These are phyloP conservation scores for Tetracladium setigerum DNA, from an alignment of 495 filamentous ascomycete species.

Conservation along the genomic window DNA sequence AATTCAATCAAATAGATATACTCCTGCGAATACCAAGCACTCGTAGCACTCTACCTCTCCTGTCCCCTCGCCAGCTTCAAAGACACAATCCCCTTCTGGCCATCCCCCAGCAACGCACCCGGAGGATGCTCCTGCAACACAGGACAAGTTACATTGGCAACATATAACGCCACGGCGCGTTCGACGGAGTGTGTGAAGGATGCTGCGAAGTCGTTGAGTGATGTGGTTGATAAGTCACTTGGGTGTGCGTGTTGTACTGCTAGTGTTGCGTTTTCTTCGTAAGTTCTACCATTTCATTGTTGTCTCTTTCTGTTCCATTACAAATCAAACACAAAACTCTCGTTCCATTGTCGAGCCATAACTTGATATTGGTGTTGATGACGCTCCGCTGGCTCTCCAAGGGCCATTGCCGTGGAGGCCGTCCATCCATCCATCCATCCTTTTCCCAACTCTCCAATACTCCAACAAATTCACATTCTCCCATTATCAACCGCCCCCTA, in stretches of 20 bases:
- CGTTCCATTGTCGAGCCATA: too few species aligned
- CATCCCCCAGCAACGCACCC: constrained; percentile 5
- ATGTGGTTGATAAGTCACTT: not conserved
- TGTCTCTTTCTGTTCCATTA: not conserved
- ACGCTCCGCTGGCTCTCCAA: too few species aligned
- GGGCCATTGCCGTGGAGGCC: too few species aligned
- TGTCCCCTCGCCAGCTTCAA: constrained; percentile 1
- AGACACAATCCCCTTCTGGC: constrained; percentile 7
- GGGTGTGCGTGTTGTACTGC: constrained; percentile 2
- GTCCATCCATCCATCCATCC: too few species aligned
- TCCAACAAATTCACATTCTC: too few species aligned
- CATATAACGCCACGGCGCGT: not conserved
- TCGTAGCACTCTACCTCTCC: not conserved
- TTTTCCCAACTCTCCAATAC: too few species aligned
- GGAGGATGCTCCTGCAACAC: constrained; percentile 12
- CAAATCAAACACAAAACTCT: too few species aligned
- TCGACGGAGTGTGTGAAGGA: not conserved
- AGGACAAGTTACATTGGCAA: not conserved
- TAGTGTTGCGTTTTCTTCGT: constrained; percentile 1
- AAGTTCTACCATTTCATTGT: not conserved
- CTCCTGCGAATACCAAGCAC: constrained; percentile 10
- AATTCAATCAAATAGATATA: not conserved
- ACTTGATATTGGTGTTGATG: too few species aligned
- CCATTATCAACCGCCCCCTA: too few species aligned
- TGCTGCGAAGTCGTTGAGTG: not conserved